Conservation (phyloP, 495 filamentous ascomycete species). For the Xylaria venustula region DNA sequence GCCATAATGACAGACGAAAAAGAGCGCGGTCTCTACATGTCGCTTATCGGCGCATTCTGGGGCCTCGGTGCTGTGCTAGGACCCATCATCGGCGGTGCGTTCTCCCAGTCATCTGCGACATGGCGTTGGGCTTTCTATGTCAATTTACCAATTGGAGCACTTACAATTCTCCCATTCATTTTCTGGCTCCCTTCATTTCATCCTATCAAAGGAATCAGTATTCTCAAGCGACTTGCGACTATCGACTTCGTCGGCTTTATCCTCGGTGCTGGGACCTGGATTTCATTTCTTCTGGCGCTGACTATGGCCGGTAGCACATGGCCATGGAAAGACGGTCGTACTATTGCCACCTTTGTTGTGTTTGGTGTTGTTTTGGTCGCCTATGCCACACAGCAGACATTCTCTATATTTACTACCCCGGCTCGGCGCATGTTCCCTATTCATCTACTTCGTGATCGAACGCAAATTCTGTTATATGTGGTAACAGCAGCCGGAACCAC, state of each 20-base stretch:
- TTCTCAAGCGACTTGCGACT: background rate
- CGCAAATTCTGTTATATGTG: conserved; percentile 45
- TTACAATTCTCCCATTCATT: conserved; percentile 52
- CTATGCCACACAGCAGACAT: conserved; percentile 52
- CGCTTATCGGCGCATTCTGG: conserved; percentile 38
- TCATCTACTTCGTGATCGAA: conserved; percentile 45
- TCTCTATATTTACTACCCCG: conserved; percentile 47
- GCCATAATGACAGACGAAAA: conserved; percentile 38
- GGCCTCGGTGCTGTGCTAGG: conserved; percentile 51
- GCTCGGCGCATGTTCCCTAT: conserved; percentile 53
- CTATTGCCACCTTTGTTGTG: conserved; percentile 54
- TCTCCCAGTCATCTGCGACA: conserved; percentile 42
- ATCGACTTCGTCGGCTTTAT: conserved; percentile 46
- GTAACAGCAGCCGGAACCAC: conserved; percentile 35
- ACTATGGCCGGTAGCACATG: conserved; percentile 52
- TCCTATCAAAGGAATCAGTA: background rate
- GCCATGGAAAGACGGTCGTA: conserved; percentile 49
- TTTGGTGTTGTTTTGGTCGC: conserved; percentile 51
- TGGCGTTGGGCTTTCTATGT: conserved; percentile 68
- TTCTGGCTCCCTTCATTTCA: conserved; percentile 43
- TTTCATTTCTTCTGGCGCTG: conserved; percentile 49
- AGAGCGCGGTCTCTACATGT: conserved; percentile 42
- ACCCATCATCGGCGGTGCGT: conserved; percentile 61
- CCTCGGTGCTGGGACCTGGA: conserved; percentile 44
- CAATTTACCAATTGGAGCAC: conserved; percentile 56